These are phyloP conservation scores for Ganoderma lingzhi DNA, from an alignment of 1,284 basidiomycete genomes.

Conservation along the genomic window DNA sequence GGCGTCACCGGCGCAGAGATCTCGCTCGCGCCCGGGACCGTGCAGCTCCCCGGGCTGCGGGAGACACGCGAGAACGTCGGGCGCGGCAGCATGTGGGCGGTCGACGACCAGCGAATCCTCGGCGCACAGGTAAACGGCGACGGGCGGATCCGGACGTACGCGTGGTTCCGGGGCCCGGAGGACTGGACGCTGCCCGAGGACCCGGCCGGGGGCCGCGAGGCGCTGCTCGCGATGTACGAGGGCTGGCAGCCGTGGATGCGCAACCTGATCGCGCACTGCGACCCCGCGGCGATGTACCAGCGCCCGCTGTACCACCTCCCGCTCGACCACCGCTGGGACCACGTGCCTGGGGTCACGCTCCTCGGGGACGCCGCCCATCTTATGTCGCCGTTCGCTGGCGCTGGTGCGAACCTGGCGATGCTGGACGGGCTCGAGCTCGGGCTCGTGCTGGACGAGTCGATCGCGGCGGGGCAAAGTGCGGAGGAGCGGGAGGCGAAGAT, in stretches of 20 bases:
- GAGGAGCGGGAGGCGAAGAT: neutral
- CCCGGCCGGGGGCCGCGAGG: constrained; percentile 18
- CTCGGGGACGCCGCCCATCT: constrained; percentile 57
- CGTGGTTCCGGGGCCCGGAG: constrained; percentile 11
- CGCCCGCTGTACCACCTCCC: constrained; percentile 25
- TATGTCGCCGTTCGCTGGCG: constrained; percentile 55
- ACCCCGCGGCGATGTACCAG: constrained; percentile 22
- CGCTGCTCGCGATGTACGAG: constrained; percentile 16
- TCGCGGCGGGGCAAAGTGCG: constrained; percentile 1
- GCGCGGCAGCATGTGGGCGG: constrained; percentile 6
- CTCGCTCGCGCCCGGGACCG: constrained; percentile 12
- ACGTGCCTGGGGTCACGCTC: constrained; percentile 33
- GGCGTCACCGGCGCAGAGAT: constrained; percentile 22
- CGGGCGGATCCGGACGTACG: constrained; percentile 27
- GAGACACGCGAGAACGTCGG: constrained; percentile 20
- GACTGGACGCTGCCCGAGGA: constrained; percentile 14
- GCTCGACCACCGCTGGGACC: constrained; percentile 23
- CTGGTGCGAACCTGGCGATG: constrained; percentile 51
- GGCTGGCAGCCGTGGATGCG: constrained; percentile 25
- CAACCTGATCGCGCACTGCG: constrained; percentile 20
- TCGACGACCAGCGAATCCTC: constrained; percentile 8
- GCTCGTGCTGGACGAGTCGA: constrained; percentile 11
- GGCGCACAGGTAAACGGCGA: constrained; percentile 9
- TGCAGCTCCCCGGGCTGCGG: constrained; percentile 11
- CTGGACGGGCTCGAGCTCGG: constrained; percentile 42